These are phyloP conservation scores for Salix suchowensis DNA, from an alignment of 345 rosid species.

Conservation along the genomic window DNA sequence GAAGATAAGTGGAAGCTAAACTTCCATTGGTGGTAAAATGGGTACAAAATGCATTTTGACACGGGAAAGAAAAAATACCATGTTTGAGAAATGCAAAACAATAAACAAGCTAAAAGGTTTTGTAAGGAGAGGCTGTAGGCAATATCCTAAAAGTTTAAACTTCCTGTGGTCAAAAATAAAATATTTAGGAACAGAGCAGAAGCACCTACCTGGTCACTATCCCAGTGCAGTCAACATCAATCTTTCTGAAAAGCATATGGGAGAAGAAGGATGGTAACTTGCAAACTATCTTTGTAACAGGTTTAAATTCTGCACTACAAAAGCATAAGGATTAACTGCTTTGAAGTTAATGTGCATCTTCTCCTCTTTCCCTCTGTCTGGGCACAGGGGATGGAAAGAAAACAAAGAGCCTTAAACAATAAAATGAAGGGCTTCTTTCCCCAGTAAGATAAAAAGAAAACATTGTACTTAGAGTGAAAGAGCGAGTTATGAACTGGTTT, in stretches of 20 bases:
- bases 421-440: not conserved
- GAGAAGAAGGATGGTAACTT: constrained; percentile 85
- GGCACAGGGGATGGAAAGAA: not conserved
- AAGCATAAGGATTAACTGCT: not conserved
- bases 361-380: not conserved
- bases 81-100: not conserved
- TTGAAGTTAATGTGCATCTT: not conserved
- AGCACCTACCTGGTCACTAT: constrained; percentile 63
- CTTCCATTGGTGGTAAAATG: not conserved
- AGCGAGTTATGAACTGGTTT: not conserved
- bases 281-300: constrained; percentile 61
- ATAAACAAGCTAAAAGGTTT: not conserved
- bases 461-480: not conserved
- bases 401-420: not conserved
- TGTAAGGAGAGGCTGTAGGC: not conserved
- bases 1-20: not conserved
- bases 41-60: not conserved
- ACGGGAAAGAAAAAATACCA: not conserved
- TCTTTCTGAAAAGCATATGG: constrained; percentile 56
- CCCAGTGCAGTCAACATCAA: constrained; percentile 53
- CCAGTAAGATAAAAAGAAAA: not conserved
- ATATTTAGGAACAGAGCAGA: not conserved
- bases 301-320: constrained; percentile 14
- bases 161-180: not conserved
- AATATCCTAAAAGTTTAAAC: not conserved